Percentiles rank a stretch among this genome's conserved stretches.
Conservation (phyloP, 768 basidiomycete genomes). For the Grammothele lineata region DNA sequence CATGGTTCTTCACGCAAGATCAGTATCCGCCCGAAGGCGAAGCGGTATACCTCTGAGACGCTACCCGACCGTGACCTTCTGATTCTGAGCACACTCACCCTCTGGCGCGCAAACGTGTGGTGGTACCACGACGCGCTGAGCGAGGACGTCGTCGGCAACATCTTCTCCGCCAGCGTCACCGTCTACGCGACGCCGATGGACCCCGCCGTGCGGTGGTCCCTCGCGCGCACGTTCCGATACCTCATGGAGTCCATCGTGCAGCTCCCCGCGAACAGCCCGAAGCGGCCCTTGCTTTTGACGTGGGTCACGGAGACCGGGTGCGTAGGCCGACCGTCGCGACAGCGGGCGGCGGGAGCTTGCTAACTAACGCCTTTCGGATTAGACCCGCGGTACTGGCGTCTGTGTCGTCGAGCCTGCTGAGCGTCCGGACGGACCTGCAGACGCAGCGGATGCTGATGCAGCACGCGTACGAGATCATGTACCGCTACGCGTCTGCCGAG, state of each 20-base stretch:
- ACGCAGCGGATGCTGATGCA: slow-evolving; percentile 66
- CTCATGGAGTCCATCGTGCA: slow-evolving; percentile 41
- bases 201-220: slow-evolving; percentile 59
- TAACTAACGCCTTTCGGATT: not conserved
- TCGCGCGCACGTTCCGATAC: slow-evolving; percentile 45
- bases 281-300: slow-evolving; percentile 31
- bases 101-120: slow-evolving; percentile 56
- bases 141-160: slow-evolving; percentile 38
- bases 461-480: slow-evolving; percentile 56
- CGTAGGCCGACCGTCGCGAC: slow-evolving; percentile 13
- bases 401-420: slow-evolving; percentile 53
- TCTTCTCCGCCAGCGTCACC: slow-evolving; percentile 44
- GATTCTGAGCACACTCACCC: slow-evolving; percentile 59
- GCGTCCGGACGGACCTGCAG: slow-evolving; percentile 55
- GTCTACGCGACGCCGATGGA: slow-evolving; percentile 65
- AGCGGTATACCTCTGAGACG: slow-evolving; percentile 52
- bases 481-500: slow-evolving; percentile 34
- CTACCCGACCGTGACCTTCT: slow-evolving; percentile 68
- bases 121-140: slow-evolving; percentile 51
- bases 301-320: slow-evolving; percentile 50
- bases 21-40: slow-evolving; percentile 56
- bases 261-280: slow-evolving; percentile 36
- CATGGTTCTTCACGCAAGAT: slow-evolving; percentile 51
- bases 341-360: too few species aligned
- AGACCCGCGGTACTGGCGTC: slow-evolving; percentile 37